phyloP scores from a whole-genome alignment of 139 green algal species.

The Chlamydomonas schloesseri region DNA sequence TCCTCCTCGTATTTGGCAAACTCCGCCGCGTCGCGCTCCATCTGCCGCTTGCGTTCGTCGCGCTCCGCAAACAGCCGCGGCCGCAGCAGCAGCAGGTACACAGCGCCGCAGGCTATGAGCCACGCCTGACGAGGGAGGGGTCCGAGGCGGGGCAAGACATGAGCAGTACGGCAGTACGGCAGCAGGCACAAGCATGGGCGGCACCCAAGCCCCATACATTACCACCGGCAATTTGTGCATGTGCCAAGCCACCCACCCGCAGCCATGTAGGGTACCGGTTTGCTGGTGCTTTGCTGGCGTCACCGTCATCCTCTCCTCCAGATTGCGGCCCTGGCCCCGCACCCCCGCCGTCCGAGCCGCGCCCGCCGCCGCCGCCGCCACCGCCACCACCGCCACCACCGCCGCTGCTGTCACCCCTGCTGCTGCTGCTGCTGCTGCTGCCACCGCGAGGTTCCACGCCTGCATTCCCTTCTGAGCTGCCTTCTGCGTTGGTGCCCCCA shows the following conservation, averaged over 20 bases:
- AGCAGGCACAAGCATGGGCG: too few species aligned
- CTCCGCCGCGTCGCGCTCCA: constrained; percentile 13
- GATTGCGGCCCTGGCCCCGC: not conserved
- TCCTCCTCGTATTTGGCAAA: constrained; percentile 25
- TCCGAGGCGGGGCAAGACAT: not conserved
- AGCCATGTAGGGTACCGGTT: constrained; percentile 14
- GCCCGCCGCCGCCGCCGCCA: not conserved
- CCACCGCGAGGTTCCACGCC: too few species aligned
- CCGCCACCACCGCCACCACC: not conserved
- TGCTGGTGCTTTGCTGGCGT: not conserved
- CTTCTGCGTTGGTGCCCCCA: too few species aligned
- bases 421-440: too few species aligned
- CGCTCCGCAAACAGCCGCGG: constrained; percentile 26
- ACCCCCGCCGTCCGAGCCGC: not conserved
- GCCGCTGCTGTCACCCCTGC: too few species aligned
- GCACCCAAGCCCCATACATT: too few species aligned
- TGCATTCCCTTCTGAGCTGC: too few species aligned
- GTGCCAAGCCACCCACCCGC: constrained; percentile 18
- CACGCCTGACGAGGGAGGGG: not conserved
- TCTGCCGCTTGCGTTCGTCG: not conserved
- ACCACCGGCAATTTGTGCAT: too few species aligned
- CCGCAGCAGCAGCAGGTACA: constrained; percentile 26
- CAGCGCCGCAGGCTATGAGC: constrained; percentile 3
- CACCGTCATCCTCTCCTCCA: not conserved
- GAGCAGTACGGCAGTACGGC: not conserved